phyloP scores from a whole-genome alignment of 148 eudicot species.

The Nyssa sinensis region DNA sequence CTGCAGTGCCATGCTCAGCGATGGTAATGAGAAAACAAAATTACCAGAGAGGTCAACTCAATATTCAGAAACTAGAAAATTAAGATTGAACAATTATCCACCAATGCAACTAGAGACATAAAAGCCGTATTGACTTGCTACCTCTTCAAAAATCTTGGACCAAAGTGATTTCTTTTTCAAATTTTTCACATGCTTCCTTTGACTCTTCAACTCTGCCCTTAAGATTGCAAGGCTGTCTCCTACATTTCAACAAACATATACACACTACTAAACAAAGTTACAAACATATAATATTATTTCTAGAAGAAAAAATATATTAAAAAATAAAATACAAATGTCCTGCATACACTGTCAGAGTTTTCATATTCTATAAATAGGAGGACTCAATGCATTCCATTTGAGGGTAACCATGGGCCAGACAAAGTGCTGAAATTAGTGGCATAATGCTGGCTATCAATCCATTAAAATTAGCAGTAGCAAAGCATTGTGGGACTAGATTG shows the following conservation, averaged over 20 bases:
- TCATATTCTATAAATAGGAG: neutral
- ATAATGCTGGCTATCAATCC: too few species aligned
- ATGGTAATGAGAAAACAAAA: neutral
- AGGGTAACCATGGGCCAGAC: neutral
- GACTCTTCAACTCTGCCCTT: conserved; percentile 92
- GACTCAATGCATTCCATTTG: neutral
- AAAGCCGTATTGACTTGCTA: conserved; percentile 23
- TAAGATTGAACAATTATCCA: neutral
- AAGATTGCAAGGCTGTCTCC: conserved; percentile 87
- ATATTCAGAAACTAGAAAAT: conserved; percentile 5
- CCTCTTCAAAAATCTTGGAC: conserved; percentile 97
- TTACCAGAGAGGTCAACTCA: neutral
- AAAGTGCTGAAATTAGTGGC: neutral
- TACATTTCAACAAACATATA: conserved; percentile 26
- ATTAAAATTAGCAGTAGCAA: too few species aligned
- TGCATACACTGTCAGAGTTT: neutral
- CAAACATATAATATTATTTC: conserved; percentile 2
- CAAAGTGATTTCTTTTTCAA: conserved; percentile 95
- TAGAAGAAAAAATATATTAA: neutral
- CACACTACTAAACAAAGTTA: neutral
- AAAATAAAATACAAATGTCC: neutral
- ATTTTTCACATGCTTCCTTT: conserved; percentile 87
- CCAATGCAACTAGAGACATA: conserved; percentile 8
- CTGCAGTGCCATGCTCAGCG: neutral
- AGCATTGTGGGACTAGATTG: too few species aligned